Percentiles rank a stretch among this genome's conserved stretches.
phyloP scores from a whole-genome alignment of 1,284 basidiomycete species.

The Moesziomyces sp. region DNA sequence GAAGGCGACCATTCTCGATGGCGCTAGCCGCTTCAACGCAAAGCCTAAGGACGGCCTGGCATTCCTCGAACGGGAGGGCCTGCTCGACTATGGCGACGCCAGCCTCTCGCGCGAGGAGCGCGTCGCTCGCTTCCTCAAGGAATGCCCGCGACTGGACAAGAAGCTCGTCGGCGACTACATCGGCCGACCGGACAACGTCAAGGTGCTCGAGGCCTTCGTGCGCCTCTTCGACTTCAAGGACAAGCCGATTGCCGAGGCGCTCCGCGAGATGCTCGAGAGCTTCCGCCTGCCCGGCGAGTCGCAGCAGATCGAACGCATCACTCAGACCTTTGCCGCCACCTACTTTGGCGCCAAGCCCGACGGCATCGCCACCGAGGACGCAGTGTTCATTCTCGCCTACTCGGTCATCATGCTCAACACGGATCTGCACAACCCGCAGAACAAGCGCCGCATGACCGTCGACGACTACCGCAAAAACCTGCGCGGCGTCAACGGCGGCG shows the following conservation, averaged over 20 bases:
- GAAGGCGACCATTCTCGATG: slow-evolving; percentile 86
- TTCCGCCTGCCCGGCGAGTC: slow-evolving; percentile 95
- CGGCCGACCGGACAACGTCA: slow-evolving; percentile 86
- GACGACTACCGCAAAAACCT: slow-evolving; percentile 94
- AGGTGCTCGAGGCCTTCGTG: slow-evolving; percentile 87
- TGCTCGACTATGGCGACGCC: slow-evolving; percentile 73
- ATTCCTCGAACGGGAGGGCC: slow-evolving; percentile 73
- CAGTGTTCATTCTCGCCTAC: slow-evolving; percentile 92
- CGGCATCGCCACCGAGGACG: slow-evolving; percentile 90
- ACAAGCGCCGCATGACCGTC: slow-evolving; percentile 96
- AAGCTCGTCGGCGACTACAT: slow-evolving; percentile 93
- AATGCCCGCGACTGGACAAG: slow-evolving; percentile 88
- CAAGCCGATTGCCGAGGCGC: slow-evolving; percentile 91
- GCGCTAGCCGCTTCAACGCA: slow-evolving; percentile 88
- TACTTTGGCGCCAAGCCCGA: slow-evolving; percentile 90
- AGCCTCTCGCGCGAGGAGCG: slow-evolving; percentile 55
- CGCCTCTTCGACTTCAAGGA: slow-evolving; percentile 88
- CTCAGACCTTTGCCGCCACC: slow-evolving; percentile 90
- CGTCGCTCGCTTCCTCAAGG: slow-evolving; percentile 84
- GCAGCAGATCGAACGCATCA: slow-evolving; percentile 92
- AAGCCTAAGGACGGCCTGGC: slow-evolving; percentile 94
- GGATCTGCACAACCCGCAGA: slow-evolving; percentile 95
- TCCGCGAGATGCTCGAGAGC: slow-evolving; percentile 91
- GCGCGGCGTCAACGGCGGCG: slow-evolving; percentile 88
- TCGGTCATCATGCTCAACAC: slow-evolving; percentile 99